Evolutionary conservation across 1,284 basidiomycete species (phyloP), one percentile per base, ranked within the genome.

Genomic region (Acaromyces ingoldii): DNA sequence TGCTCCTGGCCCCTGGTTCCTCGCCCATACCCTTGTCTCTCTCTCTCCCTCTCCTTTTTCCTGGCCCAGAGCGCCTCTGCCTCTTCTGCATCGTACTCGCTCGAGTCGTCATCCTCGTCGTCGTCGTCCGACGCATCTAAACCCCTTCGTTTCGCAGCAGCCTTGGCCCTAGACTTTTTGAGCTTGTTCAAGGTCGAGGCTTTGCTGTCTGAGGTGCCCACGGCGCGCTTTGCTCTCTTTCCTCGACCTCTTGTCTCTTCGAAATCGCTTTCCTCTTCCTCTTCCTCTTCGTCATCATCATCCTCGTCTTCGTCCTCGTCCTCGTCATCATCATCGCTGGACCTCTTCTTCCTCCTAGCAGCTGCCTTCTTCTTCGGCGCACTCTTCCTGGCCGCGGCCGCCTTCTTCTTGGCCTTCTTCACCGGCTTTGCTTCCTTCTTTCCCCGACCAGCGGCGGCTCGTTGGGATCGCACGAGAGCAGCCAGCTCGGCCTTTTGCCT

Each of bases 341-440:
- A 31, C 36, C 15, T 39, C 46, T 15, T 49, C 46, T 3, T 45
- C 47, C 4, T 41, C 51, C 15, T 53, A 24, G 10, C 29, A 21
- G 11, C 36, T 37, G 36, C 81, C 67, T 81, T 85, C 15, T 85
- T 87, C 77, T 86, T 91, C 22, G 91, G 79, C 73, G 90, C 88
- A 53, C 87, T 86, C 22, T 92, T 80, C 63, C 86, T 88, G 41
- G 81, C 81, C 5, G 81, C 80, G 10, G 10, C 17, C 31, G 31
- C 17, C 78, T 91, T 91, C 77, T 90, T 87, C 68, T 87, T 89
- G 1, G 87, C 87, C 4, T 85, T 83, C 11, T 88, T 88, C 19
- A 88, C 84, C 24, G 83, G 81, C 26, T 84, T 82, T 58, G 89
- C 86, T 77, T 84, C 82, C 22, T 85, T 86, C 88, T 49, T 15